Evolutionary conservation across 192 early-diverging fungal species (phyloP).

Genomic region (Gryganskiella cystojenkinii): DNA sequence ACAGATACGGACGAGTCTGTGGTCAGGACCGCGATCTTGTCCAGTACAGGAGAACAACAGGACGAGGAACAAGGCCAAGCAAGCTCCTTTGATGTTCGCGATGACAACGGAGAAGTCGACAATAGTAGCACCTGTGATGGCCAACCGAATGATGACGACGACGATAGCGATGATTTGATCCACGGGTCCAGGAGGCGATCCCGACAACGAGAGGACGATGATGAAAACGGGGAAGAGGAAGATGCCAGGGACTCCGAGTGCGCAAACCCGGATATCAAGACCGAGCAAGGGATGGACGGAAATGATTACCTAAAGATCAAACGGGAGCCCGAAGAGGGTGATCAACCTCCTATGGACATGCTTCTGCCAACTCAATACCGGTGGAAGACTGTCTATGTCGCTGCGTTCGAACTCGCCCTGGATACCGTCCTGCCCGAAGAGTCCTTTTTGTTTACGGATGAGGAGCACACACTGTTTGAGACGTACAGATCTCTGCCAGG

Average conservation of each 20-base stretch:
- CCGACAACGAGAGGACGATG: not conserved
- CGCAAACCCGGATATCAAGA: not conserved
- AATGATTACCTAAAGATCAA: conserved; percentile 10
- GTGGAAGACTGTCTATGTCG: conserved; percentile 58
- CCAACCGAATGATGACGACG: conserved; percentile 1
- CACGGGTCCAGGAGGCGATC: not conserved
- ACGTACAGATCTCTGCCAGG: conserved; percentile 43
- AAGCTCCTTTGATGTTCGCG: no score
- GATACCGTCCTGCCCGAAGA: conserved; percentile 57
- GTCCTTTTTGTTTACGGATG: conserved; percentile 50
- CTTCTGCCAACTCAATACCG: conserved; percentile 12
- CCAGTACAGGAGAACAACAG: not conserved
- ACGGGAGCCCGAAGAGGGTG: conserved; percentile 2
- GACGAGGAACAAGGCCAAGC: no score
- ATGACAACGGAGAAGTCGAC: not conserved
- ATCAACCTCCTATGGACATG: conserved; percentile 1
- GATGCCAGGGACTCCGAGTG: not conserved
- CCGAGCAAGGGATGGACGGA: not conserved
- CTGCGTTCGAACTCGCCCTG: conserved; percentile 51
- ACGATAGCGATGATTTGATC: conserved; percentile 4
- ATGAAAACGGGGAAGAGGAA: not conserved
- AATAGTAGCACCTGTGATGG: not conserved
- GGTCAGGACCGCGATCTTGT: not conserved
- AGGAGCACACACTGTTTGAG: conserved; percentile 50
- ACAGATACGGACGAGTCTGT: no score